Evolutionary conservation across 306 rosid genomes (phyloP), one percentile per base, ranked within the genome.

Genomic region (Fagus crenata): DNA sequence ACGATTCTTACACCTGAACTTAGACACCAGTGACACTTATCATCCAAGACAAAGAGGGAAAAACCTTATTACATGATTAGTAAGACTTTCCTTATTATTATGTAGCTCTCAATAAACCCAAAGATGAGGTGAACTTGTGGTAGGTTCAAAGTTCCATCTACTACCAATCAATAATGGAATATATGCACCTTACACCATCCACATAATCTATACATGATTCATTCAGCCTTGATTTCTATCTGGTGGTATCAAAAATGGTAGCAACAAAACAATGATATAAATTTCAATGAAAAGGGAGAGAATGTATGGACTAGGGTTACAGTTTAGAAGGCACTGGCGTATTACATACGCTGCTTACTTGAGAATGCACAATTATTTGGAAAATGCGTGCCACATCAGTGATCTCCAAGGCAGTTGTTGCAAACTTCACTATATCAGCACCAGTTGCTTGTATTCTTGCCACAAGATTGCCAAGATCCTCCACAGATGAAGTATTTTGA

Each of bases 351-450:
- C 12, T 28, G 81, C 97, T 90, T 90, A 92, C 99, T 87, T 95
- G 97, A 69, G 96, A 90, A 87, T 88, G 89, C 42, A 86, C 90
- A 75, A 90, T 89, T 79, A 90, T 87, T 67, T 92, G 97, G 77
- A 92, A 89, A 80, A 92, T 69, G 17, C 83, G 92, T 40, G 93
- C 89, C 49, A 89, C 97, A 78, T 95, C 99, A 77, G 92, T 86
- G 79, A 95, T 89, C 69, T 92, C 97, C 85, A 88, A 37, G 31
- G 99, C 99, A 59, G 93, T 87, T 22, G 97, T 95, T 22, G 97
- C 97, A 72, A 95, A 83, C 89, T 95, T 95, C 81, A 95, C 99
- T 59, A 95, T 89, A 80, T 95, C 97, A 77, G 99, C 96, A 67
- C 99, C 97, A 8, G 89, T 85, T 70, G 90, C 90, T 84, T 95